Percentiles rank a stretch among this genome's conserved stretches.
Evolutionary conservation across 257 asterid species (phyloP).

Genomic region (Solanum pinnatisectum): DNA sequence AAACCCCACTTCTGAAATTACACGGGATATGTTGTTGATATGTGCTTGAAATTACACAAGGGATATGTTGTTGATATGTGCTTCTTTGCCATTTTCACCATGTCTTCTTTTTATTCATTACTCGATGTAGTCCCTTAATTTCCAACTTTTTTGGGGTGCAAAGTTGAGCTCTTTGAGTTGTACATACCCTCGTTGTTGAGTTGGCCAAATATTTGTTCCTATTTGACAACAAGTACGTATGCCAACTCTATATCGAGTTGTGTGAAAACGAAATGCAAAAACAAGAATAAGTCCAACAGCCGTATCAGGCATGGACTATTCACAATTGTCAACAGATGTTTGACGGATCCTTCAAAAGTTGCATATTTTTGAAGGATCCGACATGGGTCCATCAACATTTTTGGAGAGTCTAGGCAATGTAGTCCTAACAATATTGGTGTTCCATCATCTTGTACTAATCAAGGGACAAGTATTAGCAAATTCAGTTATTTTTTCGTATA

Average conservation of each 20-base stretch:
- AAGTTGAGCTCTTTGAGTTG: background rate
- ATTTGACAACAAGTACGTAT: background rate
- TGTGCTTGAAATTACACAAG: background rate
- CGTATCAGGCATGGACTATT: background rate
- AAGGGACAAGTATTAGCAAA: background rate
- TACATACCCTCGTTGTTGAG: background rate
- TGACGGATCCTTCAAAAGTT: background rate
- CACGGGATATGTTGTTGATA: background rate
- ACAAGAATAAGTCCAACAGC: background rate
- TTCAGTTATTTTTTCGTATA: background rate
- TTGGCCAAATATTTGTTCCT: background rate
- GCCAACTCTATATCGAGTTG: background rate
- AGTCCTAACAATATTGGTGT: background rate
- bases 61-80: background rate
- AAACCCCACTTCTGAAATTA: background rate
- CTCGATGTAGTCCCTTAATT: background rate
- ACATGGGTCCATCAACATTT: too few species aligned
- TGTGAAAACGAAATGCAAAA: background rate
- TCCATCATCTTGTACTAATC: background rate
- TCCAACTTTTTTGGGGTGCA: background rate
- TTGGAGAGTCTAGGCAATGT: background rate
- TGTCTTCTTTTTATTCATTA: background rate
- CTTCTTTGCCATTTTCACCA: background rate
- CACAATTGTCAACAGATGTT: background rate
- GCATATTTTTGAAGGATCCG: background rate